phyloP scores from a whole-genome alignment of 2,329 filamentous ascomycete genomes.

The Colletotrichum shisoi region DNA sequence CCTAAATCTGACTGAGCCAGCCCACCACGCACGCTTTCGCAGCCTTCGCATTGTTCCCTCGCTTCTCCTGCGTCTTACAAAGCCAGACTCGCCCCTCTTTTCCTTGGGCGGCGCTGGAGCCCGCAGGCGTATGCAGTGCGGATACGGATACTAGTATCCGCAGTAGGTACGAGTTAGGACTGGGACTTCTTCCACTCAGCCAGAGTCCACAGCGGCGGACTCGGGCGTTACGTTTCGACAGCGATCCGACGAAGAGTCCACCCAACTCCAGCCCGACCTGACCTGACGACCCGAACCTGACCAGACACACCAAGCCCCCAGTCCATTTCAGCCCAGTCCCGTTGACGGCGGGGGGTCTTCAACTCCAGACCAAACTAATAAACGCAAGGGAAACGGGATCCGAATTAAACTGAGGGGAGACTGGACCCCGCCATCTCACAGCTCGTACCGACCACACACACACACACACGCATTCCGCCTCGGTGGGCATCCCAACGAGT shows the following conservation, averaged over 20 bases:
- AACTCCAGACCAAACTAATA: conserved; percentile 1
- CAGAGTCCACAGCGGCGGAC: conserved; percentile 20
- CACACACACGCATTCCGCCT: conserved; percentile 18
- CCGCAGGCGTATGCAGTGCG: conserved; percentile 31
- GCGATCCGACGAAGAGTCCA: conserved; percentile 33
- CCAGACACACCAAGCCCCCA: not conserved
- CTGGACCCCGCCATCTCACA: conserved; percentile 32
- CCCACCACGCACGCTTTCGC: not conserved
- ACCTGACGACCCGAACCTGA: conserved; percentile 25
- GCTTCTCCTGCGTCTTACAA: conserved; percentile 6
- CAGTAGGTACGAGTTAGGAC: not conserved
- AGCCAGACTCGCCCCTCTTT: conserved; percentile 37
- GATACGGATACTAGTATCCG: not conserved
- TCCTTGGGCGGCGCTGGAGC: conserved; percentile 10
- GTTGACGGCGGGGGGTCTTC: conserved; percentile 12
- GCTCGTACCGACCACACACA: conserved; percentile 2
- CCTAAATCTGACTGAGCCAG: conserved; percentile 32
- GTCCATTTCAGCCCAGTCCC: conserved; percentile 6
- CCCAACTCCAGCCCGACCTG: conserved; percentile 21
- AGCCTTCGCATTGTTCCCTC: not conserved
- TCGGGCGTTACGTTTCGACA: conserved; percentile 35
- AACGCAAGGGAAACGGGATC: conserved; percentile 14
- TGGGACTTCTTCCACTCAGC: conserved; percentile 9
- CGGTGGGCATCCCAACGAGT: conserved; percentile 29
- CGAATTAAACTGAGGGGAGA: conserved; percentile 13